These are phyloP conservation scores for Plasmodium cynomolgi DNA, from an alignment of 169 alveolate genomes.

Conservation along the genomic window DNA sequence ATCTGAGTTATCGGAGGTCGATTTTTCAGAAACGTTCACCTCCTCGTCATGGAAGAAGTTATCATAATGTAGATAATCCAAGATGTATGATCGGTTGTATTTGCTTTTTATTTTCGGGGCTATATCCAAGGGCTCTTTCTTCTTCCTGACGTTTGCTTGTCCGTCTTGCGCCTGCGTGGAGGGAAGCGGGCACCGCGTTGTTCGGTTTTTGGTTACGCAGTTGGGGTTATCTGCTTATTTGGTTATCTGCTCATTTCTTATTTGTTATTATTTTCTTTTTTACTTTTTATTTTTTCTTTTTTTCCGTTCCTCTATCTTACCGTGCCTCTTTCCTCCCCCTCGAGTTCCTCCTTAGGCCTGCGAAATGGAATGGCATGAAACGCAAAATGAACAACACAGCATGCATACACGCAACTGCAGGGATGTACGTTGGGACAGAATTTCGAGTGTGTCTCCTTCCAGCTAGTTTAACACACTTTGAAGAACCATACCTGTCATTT, in stretches of 20 bases:
- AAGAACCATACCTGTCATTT: not conserved
- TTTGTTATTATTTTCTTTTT: not conserved
- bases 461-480: not conserved
- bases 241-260: not conserved
- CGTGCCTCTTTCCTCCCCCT: not conserved
- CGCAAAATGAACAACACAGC: not conserved
- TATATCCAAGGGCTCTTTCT: not conserved
- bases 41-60: conserved; percentile 32
- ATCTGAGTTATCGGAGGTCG: conserved; percentile 21
- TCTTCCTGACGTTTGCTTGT: not conserved
- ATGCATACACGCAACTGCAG: not conserved
- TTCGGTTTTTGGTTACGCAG: not conserved
- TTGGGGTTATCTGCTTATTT: not conserved
- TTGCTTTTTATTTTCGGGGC: conserved; percentile 13
- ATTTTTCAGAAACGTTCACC: conserved; percentile 1
- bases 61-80: conserved; percentile 57
- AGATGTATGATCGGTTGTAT: not conserved
- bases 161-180: not conserved
- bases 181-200: not conserved
- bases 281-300: not conserved
- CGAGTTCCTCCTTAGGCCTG: not conserved
- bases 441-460: not conserved
- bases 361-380: not conserved
- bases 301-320: not conserved
- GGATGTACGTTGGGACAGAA: not conserved